A percentile compares a stretch with the other conserved stretches of the same genome.
These are phyloP conservation scores for Gossypium thurberi DNA, from an alignment of 345 rosid species.

Conservation along the genomic window DNA sequence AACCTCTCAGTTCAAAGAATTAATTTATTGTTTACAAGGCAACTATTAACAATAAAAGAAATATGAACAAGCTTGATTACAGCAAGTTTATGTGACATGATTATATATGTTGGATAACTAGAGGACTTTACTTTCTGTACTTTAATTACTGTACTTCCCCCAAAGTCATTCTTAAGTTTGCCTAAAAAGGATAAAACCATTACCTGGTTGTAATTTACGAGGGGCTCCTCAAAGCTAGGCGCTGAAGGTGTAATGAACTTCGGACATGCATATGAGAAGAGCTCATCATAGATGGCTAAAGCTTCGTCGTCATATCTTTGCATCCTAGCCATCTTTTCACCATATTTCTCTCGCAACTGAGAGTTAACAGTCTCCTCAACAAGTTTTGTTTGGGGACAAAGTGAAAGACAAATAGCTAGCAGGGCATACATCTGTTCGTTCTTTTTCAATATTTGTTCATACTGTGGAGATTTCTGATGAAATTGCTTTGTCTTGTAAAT, in stretches of 20 bases:
- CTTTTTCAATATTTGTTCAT: conserved; percentile 93
- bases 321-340: conserved; percentile 94
- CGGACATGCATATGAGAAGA: conserved; percentile 98
- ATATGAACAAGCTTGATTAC: not conserved
- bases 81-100: not conserved
- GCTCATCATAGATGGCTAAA: conserved; percentile 76
- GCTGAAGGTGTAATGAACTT: conserved; percentile 95
- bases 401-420: conserved; percentile 74
- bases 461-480: conserved; percentile 87
- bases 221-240: conserved; percentile 91
- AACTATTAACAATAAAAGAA: not conserved
- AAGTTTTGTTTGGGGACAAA: conserved; percentile 89
- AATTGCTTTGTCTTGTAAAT: conserved; percentile 91
- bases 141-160: not conserved
- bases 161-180: not conserved
- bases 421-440: conserved; percentile 99
- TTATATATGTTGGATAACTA: not conserved
- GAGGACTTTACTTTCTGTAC: not conserved
- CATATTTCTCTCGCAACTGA: conserved; percentile 91
- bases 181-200: not conserved
- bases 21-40: not conserved
- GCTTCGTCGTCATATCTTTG: conserved; percentile 92
- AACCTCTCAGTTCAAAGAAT: conserved; percentile 1
- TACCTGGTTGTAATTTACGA: conserved; percentile 94
- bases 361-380: conserved; percentile 84